phyloP scores from a whole-genome alignment of 805 yeast species.

The Candida palmyrensis region DNA sequence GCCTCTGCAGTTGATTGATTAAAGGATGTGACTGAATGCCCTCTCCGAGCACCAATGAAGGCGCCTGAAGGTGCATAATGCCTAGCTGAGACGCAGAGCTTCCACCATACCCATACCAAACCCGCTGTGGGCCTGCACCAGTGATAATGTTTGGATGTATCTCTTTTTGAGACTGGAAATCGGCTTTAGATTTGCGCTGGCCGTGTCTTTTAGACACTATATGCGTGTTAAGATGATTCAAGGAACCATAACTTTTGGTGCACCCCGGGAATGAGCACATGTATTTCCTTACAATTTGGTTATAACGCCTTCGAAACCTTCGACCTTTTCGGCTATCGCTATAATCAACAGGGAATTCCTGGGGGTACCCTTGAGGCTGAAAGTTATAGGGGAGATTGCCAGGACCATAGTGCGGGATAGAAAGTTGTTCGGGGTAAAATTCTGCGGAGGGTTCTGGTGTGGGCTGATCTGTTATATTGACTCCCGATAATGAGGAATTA shows the following conservation, averaged over 20 bases:
- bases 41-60: too few relatives aligned
- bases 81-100: too few relatives aligned
- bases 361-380: conserved; percentile 1
- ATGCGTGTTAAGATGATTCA: conserved; percentile 41
- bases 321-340: conserved; percentile 23
- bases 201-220: conserved; percentile 43
- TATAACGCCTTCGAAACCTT: conserved; percentile 30
- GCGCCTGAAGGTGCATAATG: too few relatives aligned
- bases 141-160: not conserved
- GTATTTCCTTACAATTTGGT: conserved; percentile 31
- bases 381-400: conserved; percentile 1
- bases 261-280: conserved; percentile 34
- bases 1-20: too few relatives aligned
- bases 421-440: too few relatives aligned
- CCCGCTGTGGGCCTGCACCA: too few relatives aligned
- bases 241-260: conserved; percentile 36
- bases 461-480: too few relatives aligned
- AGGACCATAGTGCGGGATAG: not conserved
- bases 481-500: too few relatives aligned
- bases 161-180: conserved; percentile 25
- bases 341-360: conserved; percentile 8
- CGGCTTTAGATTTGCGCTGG: conserved; percentile 36
- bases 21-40: too few relatives aligned
- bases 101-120: too few relatives aligned
- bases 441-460: too few relatives aligned